A percentile compares a stretch with the other conserved stretches of the same genome.
Conservation (phyloP, 495 filamentous ascomycete genomes). For the Penicillium odoratum region DNA sequence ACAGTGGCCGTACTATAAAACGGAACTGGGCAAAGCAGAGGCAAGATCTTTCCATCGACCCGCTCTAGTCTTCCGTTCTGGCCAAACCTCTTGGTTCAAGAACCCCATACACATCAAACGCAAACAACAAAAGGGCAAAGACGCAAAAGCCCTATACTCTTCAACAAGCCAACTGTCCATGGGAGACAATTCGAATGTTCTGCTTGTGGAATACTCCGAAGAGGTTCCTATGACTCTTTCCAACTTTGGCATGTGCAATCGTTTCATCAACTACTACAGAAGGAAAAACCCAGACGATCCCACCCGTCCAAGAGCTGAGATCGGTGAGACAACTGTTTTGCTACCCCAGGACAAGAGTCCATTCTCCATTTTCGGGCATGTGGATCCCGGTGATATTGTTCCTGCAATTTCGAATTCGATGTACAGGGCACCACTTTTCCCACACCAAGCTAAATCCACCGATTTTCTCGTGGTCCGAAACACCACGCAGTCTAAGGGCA, state of each 20-base stretch:
- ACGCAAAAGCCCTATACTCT: constrained; percentile 70
- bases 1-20: constrained; percentile 91
- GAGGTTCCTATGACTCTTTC: constrained; percentile 88
- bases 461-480: constrained; percentile 88
- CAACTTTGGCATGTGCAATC: constrained; percentile 95
- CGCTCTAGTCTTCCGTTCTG: constrained; percentile 59
- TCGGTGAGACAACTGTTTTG: constrained; percentile 84
- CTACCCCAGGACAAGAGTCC: constrained; percentile 93
- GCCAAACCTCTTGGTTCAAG: constrained; percentile 55
- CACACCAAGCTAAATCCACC: constrained; percentile 70
- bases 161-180: constrained; percentile 75
- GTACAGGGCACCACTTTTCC: constrained; percentile 92
- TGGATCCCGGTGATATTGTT: constrained; percentile 84
- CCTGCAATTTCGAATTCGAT: constrained; percentile 92
- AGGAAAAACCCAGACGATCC: constrained; percentile 79
- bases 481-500: constrained; percentile 70
- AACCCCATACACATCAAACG: constrained; percentile 56
- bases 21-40: constrained; percentile 73
- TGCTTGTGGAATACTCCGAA: constrained; percentile 94
- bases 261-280: constrained; percentile 94
- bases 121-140: constrained; percentile 75
- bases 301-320: constrained; percentile 68
- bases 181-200: constrained; percentile 80
- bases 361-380: constrained; percentile 90
- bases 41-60: constrained; percentile 92